Evolutionary conservation across 2,329 filamentous ascomycete species (phyloP), one percentile per base, ranked within the genome.

Genomic region (Sodiomyces alkalinus): DNA sequence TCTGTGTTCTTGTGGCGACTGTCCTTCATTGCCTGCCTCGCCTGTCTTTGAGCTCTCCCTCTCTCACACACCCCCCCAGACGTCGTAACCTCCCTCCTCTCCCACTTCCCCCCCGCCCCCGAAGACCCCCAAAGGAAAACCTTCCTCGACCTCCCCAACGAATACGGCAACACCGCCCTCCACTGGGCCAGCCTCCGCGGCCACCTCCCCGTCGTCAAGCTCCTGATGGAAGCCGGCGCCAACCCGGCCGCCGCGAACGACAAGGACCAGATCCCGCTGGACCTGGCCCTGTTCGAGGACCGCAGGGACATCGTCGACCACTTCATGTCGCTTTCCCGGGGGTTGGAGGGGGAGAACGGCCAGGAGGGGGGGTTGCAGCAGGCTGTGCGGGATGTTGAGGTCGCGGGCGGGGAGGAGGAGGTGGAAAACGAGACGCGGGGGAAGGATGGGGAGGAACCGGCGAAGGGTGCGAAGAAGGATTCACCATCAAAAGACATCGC

Each of bases 121-220:
- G 49, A 39, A 13, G 40, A 50, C 33, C 48, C 49, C 19, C 53
- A 58, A 35, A 58, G 55, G 37, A 55, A 60, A 37, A 48, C 62
- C 1, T 72, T 76, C 39, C 51, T 85, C 15, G 78, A 83, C 41
- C 59, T 65, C 3, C 62, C 68, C 35, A 98, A 98, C 46, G 61
- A 73, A 36, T 77, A 80, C 25, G 86, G 85, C 24, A 96, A 94
- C 57, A 94, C 87, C 1, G 71, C 83, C 1, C 61, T 98, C 33
- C 90, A 98, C 56, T 96, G 86, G 86, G 87, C 87, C 0, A 80
- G 83, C 1, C 59, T 94, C 31, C 90, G 92, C 30, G 86, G 86
- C 2, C 86, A 94, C 44, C 58, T 96, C 3, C 69, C 76, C 5
- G 70, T 74, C 4, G 82, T 93, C 6, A 80, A 86, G 57, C 55